Evolutionary conservation across 2,329 filamentous ascomycete genomes (phyloP).

Genomic region (Trichoderma sp.): DNA sequence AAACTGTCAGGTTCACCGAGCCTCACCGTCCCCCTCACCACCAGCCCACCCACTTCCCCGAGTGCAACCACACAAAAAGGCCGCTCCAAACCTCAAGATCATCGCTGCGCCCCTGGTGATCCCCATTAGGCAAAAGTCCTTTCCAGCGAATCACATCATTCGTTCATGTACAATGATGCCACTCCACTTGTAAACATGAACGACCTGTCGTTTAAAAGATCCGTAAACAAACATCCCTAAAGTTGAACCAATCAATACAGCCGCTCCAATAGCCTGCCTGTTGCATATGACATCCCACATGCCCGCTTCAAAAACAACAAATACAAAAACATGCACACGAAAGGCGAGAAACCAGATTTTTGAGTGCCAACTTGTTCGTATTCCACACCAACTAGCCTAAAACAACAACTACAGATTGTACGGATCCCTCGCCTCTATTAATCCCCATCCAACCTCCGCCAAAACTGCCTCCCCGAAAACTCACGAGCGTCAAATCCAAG

Average conservation of each 20-base stretch:
- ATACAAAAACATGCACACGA: neutral
- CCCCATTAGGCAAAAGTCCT: neutral
- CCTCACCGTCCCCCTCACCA: conserved; percentile 8
- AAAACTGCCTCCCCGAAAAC: neutral
- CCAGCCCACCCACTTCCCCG: neutral
- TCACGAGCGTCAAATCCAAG: neutral
- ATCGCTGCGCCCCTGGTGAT: conserved; percentile 20
- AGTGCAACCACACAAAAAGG: neutral
- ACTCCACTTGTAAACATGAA: neutral
- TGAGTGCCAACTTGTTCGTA: conserved; percentile 15
- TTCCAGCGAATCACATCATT: neutral
- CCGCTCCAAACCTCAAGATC: neutral
- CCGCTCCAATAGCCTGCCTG: neutral
- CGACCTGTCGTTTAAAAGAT: neutral
- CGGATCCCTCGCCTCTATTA: neutral
- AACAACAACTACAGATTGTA: conserved; percentile 7
- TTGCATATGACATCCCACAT: neutral
- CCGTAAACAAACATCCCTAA: neutral
- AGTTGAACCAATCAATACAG: neutral
- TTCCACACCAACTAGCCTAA: conserved; percentile 3
- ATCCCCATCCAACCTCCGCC: neutral
- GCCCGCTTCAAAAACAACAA: neutral
- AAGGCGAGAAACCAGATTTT: no score
- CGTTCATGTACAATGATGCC: conserved; percentile 5
- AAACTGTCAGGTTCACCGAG: neutral